Base-by-base conservation (phyloP, 768 basidiomycete genomes). In the Kwoniella dendrophila region DNA sequence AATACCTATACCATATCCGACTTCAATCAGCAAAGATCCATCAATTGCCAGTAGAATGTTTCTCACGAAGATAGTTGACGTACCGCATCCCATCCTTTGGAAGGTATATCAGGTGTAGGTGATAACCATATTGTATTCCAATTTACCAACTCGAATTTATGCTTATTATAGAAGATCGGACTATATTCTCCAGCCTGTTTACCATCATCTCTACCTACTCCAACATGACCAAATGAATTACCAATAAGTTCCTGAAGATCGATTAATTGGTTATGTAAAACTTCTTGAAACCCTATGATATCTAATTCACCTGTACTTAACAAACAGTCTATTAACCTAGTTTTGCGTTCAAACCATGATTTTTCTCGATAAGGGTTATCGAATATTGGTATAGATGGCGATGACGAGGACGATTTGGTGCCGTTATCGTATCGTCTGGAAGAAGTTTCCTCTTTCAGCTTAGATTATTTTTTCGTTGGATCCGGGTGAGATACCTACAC, bases 131-230 rank as follows among this genome's bases (percentile, higher is more conserved):
- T 71, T 24, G 78, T 76, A 29, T 47, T 38, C 54, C 61, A 63
- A 0, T 59, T 43, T 6, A 74, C 47, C 48, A 74, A 55, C 10
- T 62, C 45, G 47, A 74, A 73, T 33, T 68, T 62, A 10, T 59
- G 82, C 82, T 79, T 83, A 62, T 84, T 83, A 78, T 81, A 88
- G 72, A 86, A 87, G 61, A 87, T 83, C 0, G 86, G 85, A 66
- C 82, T 82, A 72, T 85, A 87, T 72, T 88, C 87, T 32, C 87
- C 86, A 0, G 80, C 81, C 16, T 78, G 60, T 7, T 74, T 74
- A 2, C 86, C 86, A 67, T 88, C 85, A 56, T 86, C 83, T n/a
- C 87, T 80, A 0, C 86, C 87, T 0, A 86, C 85, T 1, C 86
- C 86, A 22, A 86, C 82, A 83, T 84, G 85, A 16, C 76, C 81